Evolutionary conservation across 805 yeast genomes (phyloP), one percentile per base, ranked within the genome.

Genomic region (Myxozyma vanderwaltii): DNA sequence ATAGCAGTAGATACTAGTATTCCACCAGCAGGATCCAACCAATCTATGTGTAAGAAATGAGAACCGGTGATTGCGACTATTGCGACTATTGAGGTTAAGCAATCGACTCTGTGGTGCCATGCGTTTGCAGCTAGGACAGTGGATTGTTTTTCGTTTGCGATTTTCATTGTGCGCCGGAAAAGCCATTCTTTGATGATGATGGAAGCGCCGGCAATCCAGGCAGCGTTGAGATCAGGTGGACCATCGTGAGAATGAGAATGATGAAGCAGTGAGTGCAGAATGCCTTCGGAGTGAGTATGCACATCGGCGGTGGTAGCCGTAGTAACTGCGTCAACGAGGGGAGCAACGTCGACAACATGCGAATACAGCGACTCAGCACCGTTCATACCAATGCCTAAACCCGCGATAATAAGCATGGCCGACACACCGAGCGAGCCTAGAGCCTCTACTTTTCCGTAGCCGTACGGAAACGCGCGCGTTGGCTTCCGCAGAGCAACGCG

Each of bases 101-200:
- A 87, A 71, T 94, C 99, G 10, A 92, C 94, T 63, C 99, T 81
- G 71, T 94, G 99, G 72, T 94, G 99, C 98, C 99, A 94, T 2
- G 99, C 99, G 70, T 94, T 94, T 3, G 99, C 99, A 51, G 89
- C 84, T 49, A 94, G 79, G 2, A 94, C 98, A 63, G 90, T 89
- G 0, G 97, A 90, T 70, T 89, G 88, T 29, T 89, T 81, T 61
- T 81, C 77, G 50, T 79, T 77, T 0, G 97, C 99, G 23, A 94
- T 84, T 61, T 84, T 83, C 74, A 86, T 81, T 0, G 99, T 94
- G 12, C 89, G 88, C 59, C 83, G 83, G 74, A 83, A 94, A 43
- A 94, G 82, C 82, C 96, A 83, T 73, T 94, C 99, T 71, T 94
- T 94, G 41, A 91, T 81, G 2, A 80, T 82, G 60, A 94, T 89